Conservation (phyloP, 2,329 filamentous ascomycete species). For the Fusarium brachygibbosum region DNA sequence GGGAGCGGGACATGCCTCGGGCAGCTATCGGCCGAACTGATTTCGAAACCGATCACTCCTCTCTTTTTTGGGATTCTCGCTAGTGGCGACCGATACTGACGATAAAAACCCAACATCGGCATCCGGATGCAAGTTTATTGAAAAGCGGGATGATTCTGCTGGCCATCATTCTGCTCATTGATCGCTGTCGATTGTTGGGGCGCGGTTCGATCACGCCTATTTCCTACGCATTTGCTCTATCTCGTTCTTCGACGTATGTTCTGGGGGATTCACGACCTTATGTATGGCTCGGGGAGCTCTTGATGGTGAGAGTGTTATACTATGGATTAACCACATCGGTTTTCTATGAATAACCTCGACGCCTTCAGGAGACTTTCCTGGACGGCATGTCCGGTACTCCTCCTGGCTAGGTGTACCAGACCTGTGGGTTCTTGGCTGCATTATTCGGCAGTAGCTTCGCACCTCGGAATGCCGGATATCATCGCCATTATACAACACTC, state of each 20-base stretch:
- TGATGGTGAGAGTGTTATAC: constrained; percentile 36
- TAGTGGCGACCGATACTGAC: constrained; percentile 46
- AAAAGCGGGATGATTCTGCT: constrained; percentile 38
- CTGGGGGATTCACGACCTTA: constrained; percentile 53
- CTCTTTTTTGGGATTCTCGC: constrained; percentile 33
- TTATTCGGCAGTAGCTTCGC: constrained; percentile 23
- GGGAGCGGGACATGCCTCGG: constrained; percentile 67
- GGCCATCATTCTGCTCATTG: constrained; percentile 43
- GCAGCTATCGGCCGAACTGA: constrained; percentile 56
- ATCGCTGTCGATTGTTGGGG: constrained; percentile 48
- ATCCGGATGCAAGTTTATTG: constrained; percentile 44
- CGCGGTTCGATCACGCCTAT: constrained; percentile 47
- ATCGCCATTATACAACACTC: constrained; percentile 32
- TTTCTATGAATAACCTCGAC: constrained; percentile 24
- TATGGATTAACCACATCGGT: constrained; percentile 20
- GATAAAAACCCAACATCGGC: constrained; percentile 48
- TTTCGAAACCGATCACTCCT: constrained; percentile 39
- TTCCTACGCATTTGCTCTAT: constrained; percentile 57
- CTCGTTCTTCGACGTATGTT: constrained; percentile 59
- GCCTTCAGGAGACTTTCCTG: constrained; percentile 49
- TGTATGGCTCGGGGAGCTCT: constrained; percentile 57
- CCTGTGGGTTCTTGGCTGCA: constrained; percentile 43
- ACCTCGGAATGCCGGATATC: constrained; percentile 28
- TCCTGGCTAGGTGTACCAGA: constrained; percentile 44
- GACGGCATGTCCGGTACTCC: constrained; percentile 59